phyloP scores from a whole-genome alignment of 371 early-diverging fungal species.

The Ordospora pajunii region DNA sequence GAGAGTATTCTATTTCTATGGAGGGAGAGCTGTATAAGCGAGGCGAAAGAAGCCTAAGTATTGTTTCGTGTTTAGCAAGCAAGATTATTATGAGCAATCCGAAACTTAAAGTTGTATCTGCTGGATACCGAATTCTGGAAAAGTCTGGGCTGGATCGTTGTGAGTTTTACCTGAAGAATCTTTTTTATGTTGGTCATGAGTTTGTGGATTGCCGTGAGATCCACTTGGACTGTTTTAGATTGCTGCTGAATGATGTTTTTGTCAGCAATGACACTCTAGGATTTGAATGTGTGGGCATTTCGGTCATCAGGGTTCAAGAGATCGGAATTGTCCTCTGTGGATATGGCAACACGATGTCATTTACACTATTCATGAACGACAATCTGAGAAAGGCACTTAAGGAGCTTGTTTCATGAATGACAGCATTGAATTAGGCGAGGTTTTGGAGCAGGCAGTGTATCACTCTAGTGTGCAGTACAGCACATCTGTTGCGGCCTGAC shows the following conservation, averaged over 20 bases:
- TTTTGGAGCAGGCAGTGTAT: background rate
- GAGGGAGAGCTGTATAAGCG: background rate
- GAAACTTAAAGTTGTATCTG: constrained; percentile 26
- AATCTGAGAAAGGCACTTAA: constrained; percentile 26
- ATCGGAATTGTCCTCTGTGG: constrained; percentile 15
- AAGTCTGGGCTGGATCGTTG: background rate
- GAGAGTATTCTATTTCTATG: background rate
- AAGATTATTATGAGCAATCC: constrained; percentile 18
- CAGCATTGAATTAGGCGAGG: background rate
- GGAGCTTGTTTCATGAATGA: constrained; percentile 2
- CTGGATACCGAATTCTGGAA: constrained; percentile 28
- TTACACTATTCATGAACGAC: constrained; percentile 14
- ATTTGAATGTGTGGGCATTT: constrained; percentile 3
- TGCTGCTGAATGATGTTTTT: background rate
- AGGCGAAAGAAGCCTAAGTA: constrained; percentile 2
- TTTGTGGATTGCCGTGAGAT: background rate
- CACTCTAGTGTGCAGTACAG: no score
- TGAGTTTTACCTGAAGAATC: constrained; percentile 28
- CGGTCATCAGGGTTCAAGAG: background rate
- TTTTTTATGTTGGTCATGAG: background rate
- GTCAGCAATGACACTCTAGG: background rate
- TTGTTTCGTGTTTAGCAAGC: background rate
- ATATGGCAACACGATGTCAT: background rate
- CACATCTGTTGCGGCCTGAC: no score
- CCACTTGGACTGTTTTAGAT: background rate